phyloP scores from a whole-genome alignment of 208 protist genomes.

The Crithidia sp. region DNA sequence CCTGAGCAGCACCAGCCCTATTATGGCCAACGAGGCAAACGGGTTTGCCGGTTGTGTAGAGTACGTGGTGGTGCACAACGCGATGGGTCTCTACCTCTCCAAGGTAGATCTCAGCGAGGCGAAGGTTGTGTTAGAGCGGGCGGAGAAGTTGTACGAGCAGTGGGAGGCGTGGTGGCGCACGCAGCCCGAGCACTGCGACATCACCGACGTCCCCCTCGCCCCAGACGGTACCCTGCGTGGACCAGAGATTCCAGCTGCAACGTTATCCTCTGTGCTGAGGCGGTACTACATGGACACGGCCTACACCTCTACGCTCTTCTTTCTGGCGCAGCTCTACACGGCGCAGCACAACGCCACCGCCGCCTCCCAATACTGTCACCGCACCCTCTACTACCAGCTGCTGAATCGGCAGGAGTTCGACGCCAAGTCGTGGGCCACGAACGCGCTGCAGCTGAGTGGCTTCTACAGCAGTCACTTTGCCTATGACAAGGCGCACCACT shows the following conservation, averaged over 20 bases:
- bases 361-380: constrained; percentile 84
- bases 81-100: constrained; percentile 74
- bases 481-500: constrained; percentile 84
- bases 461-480: constrained; percentile 76
- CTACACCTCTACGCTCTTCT: constrained; percentile 87
- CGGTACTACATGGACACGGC: constrained; percentile 80
- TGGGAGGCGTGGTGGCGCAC: constrained; percentile 64
- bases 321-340: constrained; percentile 84
- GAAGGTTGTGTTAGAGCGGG: constrained; percentile 54
- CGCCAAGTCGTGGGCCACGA: constrained; percentile 79
- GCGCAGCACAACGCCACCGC: constrained; percentile 43
- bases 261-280: constrained; percentile 19
- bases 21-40: background rate
- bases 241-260: constrained; percentile 16
- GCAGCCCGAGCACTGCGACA: constrained; percentile 29
- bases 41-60: constrained; percentile 51
- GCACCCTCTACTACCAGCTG: constrained; percentile 87
- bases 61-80: constrained; percentile 77
- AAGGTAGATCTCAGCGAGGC: constrained; percentile 48
- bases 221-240: constrained; percentile 54
- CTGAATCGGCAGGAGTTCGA: constrained; percentile 81
- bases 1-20: constrained; percentile 21
- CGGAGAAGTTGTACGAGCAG: constrained; percentile 61
- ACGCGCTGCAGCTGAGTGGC: constrained; percentile 80
- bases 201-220: constrained; percentile 49